Evolutionary conservation across 2,329 filamentous ascomycete genomes (phyloP).

Genomic region (Macrophomina pseudophaseolina): DNA sequence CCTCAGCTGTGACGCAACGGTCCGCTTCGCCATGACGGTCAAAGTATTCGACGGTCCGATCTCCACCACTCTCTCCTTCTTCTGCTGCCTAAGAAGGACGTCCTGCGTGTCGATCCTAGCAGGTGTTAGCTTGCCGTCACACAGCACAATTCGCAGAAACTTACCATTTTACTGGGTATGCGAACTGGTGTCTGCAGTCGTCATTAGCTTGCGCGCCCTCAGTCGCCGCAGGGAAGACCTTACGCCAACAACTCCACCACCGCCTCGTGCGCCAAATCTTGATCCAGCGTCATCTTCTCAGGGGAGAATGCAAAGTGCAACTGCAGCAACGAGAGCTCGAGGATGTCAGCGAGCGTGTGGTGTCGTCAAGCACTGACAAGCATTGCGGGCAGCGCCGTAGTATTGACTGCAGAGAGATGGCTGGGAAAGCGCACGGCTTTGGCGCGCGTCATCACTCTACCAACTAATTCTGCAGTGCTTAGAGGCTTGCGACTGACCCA

Average conservation of each 20-base stretch:
- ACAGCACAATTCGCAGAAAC: neutral
- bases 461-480: neutral
- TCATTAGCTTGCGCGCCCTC: neutral
- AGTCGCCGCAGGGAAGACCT: neutral
- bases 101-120: constrained; percentile 49
- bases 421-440: neutral
- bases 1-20: constrained; percentile 33
- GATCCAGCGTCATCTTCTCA: constrained; percentile 6
- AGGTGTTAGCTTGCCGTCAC: neutral
- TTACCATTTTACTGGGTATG: constrained; percentile 16
- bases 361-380: constrained; percentile 12
- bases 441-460: neutral
- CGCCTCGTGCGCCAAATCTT: constrained; percentile 10
- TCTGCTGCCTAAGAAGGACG: constrained; percentile 35
- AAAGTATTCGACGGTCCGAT: constrained; percentile 46
- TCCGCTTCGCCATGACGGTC: constrained; percentile 46
- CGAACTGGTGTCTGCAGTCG: constrained; percentile 7
- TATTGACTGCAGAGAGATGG: constrained; percentile 10
- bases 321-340: neutral
- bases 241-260: constrained; percentile 15
- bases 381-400: neutral
- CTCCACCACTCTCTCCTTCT: constrained; percentile 44
- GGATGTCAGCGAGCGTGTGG: neutral
- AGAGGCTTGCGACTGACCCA: neutral
- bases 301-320: neutral